Evolutionary conservation across 192 early-diverging fungal species (phyloP).

Genomic region (Pilobolus umbonatus): DNA sequence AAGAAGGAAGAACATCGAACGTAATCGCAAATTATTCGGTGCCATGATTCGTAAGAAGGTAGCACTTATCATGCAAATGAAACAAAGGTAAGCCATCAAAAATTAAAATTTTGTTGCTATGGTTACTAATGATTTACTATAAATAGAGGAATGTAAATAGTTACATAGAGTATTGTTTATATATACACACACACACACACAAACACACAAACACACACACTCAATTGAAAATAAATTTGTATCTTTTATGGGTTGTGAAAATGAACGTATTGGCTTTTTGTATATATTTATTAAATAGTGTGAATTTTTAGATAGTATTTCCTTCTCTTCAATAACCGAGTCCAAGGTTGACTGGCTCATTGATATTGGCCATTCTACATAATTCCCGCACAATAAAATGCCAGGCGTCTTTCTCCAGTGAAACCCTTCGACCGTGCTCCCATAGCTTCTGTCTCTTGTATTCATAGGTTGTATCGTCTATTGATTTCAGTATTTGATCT

Average conservation of each 20-base stretch:
- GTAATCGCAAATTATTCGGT: constrained; percentile 53
- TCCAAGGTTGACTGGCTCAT: constrained; percentile 20
- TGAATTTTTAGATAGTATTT: neutral
- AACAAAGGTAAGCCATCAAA: constrained; percentile 31
- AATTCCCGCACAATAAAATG: constrained; percentile 43
- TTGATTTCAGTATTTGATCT: constrained; percentile 27
- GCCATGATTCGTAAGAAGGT: constrained; percentile 59
- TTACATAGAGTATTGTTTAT: neutral
- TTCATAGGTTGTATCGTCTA: constrained; percentile 39
- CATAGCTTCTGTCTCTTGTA: constrained; percentile 31
- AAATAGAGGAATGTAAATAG: constrained; percentile 25
- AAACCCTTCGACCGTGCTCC: constrained; percentile 34
- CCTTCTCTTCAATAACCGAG: constrained; percentile 22
- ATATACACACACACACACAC: neutral
- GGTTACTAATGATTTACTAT: neutral
- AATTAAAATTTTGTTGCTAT: neutral
- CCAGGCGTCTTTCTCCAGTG: constrained; percentile 39
- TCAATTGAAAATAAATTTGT: neutral
- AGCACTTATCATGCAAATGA: constrained; percentile 62
- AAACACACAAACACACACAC: constrained; percentile 7
- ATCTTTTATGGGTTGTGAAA: too few relatives aligned
- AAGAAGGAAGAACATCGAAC: constrained; percentile 49
- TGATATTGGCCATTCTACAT: constrained; percentile 29
- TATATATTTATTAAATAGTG: neutral
- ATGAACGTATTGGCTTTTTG: too few relatives aligned